Evolutionary conservation across 345 rosid genomes (phyloP).

Genomic region (Pistacia integerrima): DNA sequence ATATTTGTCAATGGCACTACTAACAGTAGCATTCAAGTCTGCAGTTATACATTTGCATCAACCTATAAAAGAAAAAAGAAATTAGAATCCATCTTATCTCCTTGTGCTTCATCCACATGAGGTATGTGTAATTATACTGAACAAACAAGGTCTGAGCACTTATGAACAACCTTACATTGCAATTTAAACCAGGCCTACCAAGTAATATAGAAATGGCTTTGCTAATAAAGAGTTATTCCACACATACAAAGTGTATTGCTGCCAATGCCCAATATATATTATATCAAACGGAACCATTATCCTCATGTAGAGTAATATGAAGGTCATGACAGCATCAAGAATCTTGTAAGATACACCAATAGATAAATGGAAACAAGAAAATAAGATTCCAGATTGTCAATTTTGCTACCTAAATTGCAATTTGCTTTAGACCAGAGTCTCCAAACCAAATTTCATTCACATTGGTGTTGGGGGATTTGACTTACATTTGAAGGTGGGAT

Average conservation of each 20-base stretch:
- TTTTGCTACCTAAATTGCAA: neutral
- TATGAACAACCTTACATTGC: neutral
- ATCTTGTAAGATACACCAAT: neutral
- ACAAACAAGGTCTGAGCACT: neutral
- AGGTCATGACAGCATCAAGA: neutral
- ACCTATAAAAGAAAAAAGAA: neutral
- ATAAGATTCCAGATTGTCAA: neutral
- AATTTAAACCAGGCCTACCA: neutral
- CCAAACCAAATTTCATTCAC: too few species aligned
- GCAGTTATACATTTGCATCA: neutral
- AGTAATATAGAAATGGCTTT: neutral
- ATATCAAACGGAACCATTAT: neutral
- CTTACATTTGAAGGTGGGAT: too few species aligned
- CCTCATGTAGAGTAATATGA: neutral
- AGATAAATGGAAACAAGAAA: slow-evolving; percentile 4
- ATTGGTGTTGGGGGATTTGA: too few species aligned
- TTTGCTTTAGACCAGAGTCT: neutral
- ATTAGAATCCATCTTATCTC: neutral
- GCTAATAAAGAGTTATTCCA: neutral
- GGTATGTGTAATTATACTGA: neutral
- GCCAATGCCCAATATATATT: neutral
- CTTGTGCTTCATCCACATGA: neutral
- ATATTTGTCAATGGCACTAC: neutral
- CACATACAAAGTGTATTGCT: neutral
- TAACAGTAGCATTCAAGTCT: neutral